Base-by-base conservation (phyloP, 352 stramenopile genomes). In the Phytophthora brassicae region DNA sequence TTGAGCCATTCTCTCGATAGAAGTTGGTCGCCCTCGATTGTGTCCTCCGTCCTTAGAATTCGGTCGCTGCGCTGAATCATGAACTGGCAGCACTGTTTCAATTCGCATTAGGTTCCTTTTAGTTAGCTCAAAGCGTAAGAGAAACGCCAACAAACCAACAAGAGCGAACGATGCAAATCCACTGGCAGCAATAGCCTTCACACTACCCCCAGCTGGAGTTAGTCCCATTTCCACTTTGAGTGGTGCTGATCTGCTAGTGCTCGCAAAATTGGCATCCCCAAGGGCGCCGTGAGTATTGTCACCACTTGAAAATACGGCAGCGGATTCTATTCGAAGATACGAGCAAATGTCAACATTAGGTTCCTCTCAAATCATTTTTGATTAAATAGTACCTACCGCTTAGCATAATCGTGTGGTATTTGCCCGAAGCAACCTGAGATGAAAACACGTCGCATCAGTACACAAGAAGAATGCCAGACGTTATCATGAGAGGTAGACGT, bases 321-420 rank as follows among this genome's bases (percentile, higher is more conserved):
- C 68, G n/a, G 81, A 90, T 38, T 93, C 81, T 93, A 49, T n/a
- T 52, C 1, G 67, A 54, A 45, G 14, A n/a, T n/a, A 45, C n/a
- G 19, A 26, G 7, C 33, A 39, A 16, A n/a, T 17, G 8, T n/a
- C 19, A 45, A 45, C 24, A 22, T 24, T 45, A 22, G 17, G 33
- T 43, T 23, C 36, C 16, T 5, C 5, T 12, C 12, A 16, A 17
- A 35, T 3, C 2, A 31, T 22, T 4, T 5, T 41, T 9, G n/a
- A 0, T 24, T 6, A 31, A 4, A 45, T 17, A 50, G 16, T 8
- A n/a, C 68, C 0, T 60, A 90, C 81, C 81, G 38, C 75, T 88
- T 11, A 91, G 68, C 50, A 93, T 72, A 11, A 93, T 57, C 3
- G 81, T 89, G 52, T 93, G 84, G 38, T 90, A 88, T 49, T 89